Evolutionary conservation across 441 rosid genomes (phyloP).

Genomic region (Erodium texanum): DNA sequence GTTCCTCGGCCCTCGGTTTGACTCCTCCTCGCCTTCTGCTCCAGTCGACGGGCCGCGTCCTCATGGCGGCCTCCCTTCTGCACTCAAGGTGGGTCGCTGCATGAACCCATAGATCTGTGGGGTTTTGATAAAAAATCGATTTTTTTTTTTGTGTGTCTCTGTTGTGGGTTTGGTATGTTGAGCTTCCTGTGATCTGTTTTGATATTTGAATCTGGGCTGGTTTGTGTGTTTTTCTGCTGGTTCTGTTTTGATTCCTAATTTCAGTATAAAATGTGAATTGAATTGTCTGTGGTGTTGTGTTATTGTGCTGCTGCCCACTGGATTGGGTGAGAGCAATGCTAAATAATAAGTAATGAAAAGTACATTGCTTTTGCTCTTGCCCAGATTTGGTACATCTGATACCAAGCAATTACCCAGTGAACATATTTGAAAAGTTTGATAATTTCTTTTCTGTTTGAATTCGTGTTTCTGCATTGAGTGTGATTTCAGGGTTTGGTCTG

Average conservation of each 20-base stretch:
- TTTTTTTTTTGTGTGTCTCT: background rate
- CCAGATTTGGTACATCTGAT: background rate
- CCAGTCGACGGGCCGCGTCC: constrained; percentile 22
- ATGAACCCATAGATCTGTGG: constrained; percentile 12
- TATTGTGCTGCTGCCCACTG: background rate
- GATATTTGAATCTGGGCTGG: background rate
- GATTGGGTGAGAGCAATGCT: background rate
- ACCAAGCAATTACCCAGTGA: too few relatives aligned
- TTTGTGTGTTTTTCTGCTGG: background rate
- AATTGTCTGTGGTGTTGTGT: background rate
- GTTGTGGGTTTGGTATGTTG: background rate
- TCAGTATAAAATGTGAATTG: background rate
- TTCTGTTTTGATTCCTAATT: background rate
- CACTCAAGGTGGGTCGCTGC: constrained; percentile 13
- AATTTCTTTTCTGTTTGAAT: too few relatives aligned
- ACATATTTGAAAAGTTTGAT: too few relatives aligned
- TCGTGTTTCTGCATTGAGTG: too few relatives aligned
- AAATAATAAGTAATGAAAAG: background rate
- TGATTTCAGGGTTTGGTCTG: too few relatives aligned
- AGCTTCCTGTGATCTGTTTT: background rate
- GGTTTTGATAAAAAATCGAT: constrained; percentile 18
- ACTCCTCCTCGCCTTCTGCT: constrained; percentile 41
- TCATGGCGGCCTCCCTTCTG: background rate
- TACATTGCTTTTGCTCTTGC: background rate
- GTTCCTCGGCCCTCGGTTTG: constrained; percentile 46